Base-by-base conservation (phyloP, 768 basidiomycete species). In the Suillus lakei region DNA sequence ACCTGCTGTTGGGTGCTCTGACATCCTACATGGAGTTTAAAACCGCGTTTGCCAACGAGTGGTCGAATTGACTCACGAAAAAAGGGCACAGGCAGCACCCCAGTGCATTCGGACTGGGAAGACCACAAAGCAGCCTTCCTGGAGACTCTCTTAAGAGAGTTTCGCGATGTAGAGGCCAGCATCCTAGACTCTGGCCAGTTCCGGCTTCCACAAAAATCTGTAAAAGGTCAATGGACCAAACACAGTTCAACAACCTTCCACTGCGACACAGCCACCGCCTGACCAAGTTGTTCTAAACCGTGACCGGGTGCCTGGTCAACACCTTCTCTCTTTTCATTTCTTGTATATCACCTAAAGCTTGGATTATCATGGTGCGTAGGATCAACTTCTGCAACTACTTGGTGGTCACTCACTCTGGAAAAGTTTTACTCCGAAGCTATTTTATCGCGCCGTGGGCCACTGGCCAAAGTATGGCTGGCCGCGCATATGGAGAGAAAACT, bases 401-500 rank as follows among this genome's bases (percentile, higher is more conserved):
- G 15, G 12, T 8, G 30, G 21, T 60, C 36, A 16, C 41, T 10
- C 64, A 41, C 26, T 21, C 18, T 21, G 28, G 39, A 7, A 28
- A 21, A 93, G 93, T 96, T 96, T 77, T 96, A 94, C 76, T 95
- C 95, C 59, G 95, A 98, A 76, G 90, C 94, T 41, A 95, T 99
- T 78, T 85, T 98, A 69, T 94, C 95, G 54, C 91, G 95, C 71
- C 91, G 95, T 63, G 96, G 97, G 51, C 94, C 97, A 4, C 83
- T 99, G 44, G 97, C 95, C 41, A 94, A 91, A 81, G 95, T 99
- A 83, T 99, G 98, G 98, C 91, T 99, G 62, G 96, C 97, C 48
- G 97, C 98, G 2, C 97, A 98, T 84, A 96, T 97, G 90, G 96
- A 98, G 79, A 89, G 95, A 73, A 98, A 98, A 82, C 89, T 99